phyloP scores from a whole-genome alignment of 2,329 filamentous ascomycete genomes.

The Talaromyces sp. region DNA sequence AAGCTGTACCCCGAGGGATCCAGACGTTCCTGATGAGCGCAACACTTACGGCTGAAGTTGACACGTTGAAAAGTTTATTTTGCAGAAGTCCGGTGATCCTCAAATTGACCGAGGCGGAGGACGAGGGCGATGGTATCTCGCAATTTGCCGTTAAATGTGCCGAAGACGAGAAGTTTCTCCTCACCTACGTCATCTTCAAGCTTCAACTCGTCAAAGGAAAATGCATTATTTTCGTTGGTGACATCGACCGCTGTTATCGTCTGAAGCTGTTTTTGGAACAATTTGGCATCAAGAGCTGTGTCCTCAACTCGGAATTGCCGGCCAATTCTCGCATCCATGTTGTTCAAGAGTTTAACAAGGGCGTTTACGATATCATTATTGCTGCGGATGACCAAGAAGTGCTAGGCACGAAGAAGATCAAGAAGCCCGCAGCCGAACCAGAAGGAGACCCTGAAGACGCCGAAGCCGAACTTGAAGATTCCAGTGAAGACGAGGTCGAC shows the following conservation, averaged over 20 bases:
- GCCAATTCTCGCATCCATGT: slow-evolving; percentile 91
- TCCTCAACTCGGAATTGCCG: slow-evolving; percentile 89
- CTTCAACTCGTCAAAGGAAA: slow-evolving; percentile 91
- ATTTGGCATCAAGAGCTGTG: slow-evolving; percentile 89
- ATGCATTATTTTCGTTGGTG: slow-evolving; percentile 75
- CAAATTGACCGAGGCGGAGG: slow-evolving; percentile 77
- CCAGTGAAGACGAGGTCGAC: slow-evolving; percentile 34
- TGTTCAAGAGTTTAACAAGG: slow-evolving; percentile 94
- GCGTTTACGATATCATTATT: slow-evolving; percentile 96
- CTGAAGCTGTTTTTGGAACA: slow-evolving; percentile 95
- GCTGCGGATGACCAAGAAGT: slow-evolving; percentile 89
- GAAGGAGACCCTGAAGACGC: slow-evolving; percentile 18
- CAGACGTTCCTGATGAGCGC: slow-evolving; percentile 94
- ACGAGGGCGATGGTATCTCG: slow-evolving; percentile 68
- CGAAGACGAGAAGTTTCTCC: slow-evolving; percentile 95
- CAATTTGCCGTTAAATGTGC: slow-evolving; percentile 87
- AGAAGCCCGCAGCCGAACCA: slow-evolving; percentile 18
- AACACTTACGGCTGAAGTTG: slow-evolving; percentile 81
- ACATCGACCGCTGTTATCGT: slow-evolving; percentile 85
- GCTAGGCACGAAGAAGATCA: slow-evolving; percentile 51
- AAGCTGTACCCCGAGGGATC: slow-evolving; percentile 73
- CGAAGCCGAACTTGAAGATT: slow-evolving; percentile 25
- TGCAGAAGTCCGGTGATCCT: slow-evolving; percentile 74
- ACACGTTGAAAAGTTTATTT: slow-evolving; percentile 79
- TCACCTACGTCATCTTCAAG: slow-evolving; percentile 93